phyloP scores from a whole-genome alignment of 352 stramenopile genomes.

The Pythium biforme region DNA sequence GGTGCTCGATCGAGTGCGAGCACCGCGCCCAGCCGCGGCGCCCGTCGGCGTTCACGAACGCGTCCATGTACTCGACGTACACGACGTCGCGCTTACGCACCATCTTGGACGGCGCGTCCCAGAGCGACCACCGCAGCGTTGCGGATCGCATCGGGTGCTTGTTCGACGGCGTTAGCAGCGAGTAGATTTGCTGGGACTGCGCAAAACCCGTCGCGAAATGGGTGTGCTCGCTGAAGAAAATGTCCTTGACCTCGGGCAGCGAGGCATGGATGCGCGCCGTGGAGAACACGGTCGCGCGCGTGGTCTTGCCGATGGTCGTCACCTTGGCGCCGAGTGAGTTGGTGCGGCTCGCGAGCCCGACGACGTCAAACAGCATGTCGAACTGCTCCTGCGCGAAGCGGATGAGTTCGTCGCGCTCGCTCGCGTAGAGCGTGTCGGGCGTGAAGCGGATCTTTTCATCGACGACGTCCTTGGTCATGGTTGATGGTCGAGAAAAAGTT shows the following conservation, averaged over 20 bases:
- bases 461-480: slow-evolving; percentile 14
- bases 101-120: slow-evolving; percentile 58
- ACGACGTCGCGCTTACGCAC: slow-evolving; percentile 56
- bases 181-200: slow-evolving; percentile 59
- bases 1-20: slow-evolving; percentile 65
- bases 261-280: slow-evolving; percentile 47
- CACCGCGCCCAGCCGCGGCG: slow-evolving; percentile 58
- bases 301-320: slow-evolving; percentile 45
- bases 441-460: slow-evolving; percentile 24
- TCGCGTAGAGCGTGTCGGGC: slow-evolving; percentile 24
- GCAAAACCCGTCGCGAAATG: slow-evolving; percentile 61
- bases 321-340: slow-evolving; percentile 34
- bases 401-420: slow-evolving; percentile 24
- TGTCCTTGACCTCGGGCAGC: slow-evolving; percentile 52
- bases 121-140: slow-evolving; percentile 62
- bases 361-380: slow-evolving; percentile 24
- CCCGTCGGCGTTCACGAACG: slow-evolving; percentile 53
- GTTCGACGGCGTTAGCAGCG: slow-evolving; percentile 39
- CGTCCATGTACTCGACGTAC: slow-evolving; percentile 71
- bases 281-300: slow-evolving; percentile 49
- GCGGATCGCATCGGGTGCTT: slow-evolving; percentile 55
- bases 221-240: slow-evolving; percentile 60
- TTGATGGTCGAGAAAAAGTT: background rate
- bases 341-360: slow-evolving; percentile 14
- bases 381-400: slow-evolving; percentile 28